phyloP scores from a whole-genome alignment of 1,284 basidiomycete genomes.

The Leccinum insolens region DNA sequence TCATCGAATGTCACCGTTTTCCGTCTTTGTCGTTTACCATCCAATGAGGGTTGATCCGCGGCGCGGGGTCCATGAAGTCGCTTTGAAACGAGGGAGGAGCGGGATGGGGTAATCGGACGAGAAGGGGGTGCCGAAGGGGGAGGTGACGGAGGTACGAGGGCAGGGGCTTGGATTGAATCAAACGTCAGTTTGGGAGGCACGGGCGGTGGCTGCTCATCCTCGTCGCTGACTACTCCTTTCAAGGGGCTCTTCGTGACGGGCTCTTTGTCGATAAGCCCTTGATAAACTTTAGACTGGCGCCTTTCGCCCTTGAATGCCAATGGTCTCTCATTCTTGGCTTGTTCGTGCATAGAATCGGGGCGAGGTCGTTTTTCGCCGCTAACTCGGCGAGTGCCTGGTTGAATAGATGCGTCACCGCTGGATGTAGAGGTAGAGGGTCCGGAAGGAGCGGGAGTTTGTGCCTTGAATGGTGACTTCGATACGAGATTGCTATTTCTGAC shows the following conservation, averaged over 20 bases:
- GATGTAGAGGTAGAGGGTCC: slow-evolving; percentile 38
- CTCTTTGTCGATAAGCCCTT: slow-evolving; percentile 74
- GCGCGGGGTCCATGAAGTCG: slow-evolving; percentile 82
- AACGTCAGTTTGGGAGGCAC: slow-evolving; percentile 27
- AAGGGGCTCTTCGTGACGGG: slow-evolving; percentile 90
- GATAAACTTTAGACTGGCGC: slow-evolving; percentile 74
- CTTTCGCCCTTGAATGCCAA: slow-evolving; percentile 73
- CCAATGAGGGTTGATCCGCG: slow-evolving; percentile 47
- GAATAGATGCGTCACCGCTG: slow-evolving; percentile 8
- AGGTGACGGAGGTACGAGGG: slow-evolving; percentile 29
- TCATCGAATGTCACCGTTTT: slow-evolving; percentile 90
- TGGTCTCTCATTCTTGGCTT: slow-evolving; percentile 72
- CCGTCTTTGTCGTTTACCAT: slow-evolving; percentile 53
- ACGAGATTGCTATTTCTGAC: slow-evolving; percentile 83
- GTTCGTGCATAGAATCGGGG: slow-evolving; percentile 65
- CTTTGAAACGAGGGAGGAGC: slow-evolving; percentile 78
- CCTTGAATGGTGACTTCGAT: slow-evolving; percentile 88
- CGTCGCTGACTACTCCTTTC: slow-evolving; percentile 36
- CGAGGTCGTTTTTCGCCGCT: slow-evolving; percentile 76
- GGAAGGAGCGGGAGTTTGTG: slow-evolving; percentile 52
- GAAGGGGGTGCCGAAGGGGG: slow-evolving; percentile 29
- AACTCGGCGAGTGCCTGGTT: slow-evolving; percentile 50
- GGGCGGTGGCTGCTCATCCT: slow-evolving; percentile 31
- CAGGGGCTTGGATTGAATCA: slow-evolving; percentile 4
- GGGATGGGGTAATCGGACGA: slow-evolving; percentile 55